Conservation (phyloP, 2,329 filamentous ascomycete genomes). For the Triangularia setosa region DNA sequence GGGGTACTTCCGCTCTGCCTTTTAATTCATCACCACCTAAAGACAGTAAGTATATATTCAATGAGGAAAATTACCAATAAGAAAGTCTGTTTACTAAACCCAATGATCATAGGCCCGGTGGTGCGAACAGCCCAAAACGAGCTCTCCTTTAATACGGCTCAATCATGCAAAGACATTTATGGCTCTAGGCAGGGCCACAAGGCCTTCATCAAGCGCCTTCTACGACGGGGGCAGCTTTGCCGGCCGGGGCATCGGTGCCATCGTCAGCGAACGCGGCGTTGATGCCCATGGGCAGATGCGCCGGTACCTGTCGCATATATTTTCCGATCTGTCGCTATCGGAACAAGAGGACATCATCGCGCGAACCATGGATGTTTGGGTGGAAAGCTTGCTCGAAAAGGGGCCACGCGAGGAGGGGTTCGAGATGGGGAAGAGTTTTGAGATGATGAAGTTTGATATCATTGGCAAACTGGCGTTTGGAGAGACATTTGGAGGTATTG, state of each 20-base stretch:
- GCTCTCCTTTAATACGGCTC: constrained; percentile 34
- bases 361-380: constrained; percentile 20
- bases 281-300: constrained; percentile 25
- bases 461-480: constrained; percentile 25
- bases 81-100: too few species aligned
- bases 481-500: constrained; percentile 22
- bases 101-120: constrained; percentile 30
- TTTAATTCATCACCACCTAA: too few species aligned
- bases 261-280: constrained; percentile 25
- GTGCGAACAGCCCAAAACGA: constrained; percentile 40
- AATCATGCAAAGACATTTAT: constrained; percentile 34
- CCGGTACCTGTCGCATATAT: constrained; percentile 24
- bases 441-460: constrained; percentile 23
- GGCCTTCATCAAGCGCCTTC: constrained; percentile 26
- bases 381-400: constrained; percentile 15
- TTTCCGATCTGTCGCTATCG: constrained; percentile 27
- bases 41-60: too few species aligned
- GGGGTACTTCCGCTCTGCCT: too few species aligned
- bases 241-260: constrained; percentile 17
- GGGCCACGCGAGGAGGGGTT: background rate
- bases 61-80: too few species aligned
- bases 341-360: constrained; percentile 28
- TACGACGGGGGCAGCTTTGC: constrained; percentile 27
- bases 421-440: constrained; percentile 11
- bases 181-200: constrained; percentile 20